Evolutionary conservation across 106 monocot species (phyloP).

Genomic region (Allium fistulosum): DNA sequence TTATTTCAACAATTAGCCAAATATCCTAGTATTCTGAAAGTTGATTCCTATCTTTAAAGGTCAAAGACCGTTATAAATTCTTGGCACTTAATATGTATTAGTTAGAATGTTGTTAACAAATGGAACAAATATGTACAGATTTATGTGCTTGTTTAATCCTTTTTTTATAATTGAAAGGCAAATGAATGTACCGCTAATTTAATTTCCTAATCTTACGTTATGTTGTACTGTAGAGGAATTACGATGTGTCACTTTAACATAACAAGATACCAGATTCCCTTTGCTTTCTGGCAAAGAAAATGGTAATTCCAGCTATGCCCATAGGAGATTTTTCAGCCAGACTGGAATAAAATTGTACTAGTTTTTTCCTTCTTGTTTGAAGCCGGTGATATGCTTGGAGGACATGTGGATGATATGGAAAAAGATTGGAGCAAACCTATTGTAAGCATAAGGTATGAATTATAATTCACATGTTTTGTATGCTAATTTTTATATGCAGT

Average conservation of each 20-base stretch:
- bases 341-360: constrained; percentile 4
- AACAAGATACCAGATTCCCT: constrained; percentile 84
- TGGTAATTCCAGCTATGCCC: constrained; percentile 77
- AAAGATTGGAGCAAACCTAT: constrained; percentile 95
- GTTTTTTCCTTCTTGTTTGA: background rate
- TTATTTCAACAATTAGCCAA: no score
- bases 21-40: no score
- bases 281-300: constrained; percentile 65
- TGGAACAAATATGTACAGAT: no score
- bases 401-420: constrained; percentile 97
- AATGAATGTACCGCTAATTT: no score
- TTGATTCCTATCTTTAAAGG: no score
- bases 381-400: constrained; percentile 99
- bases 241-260: constrained; percentile 68
- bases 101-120: no score
- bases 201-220: background rate
- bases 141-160: no score
- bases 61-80: no score
- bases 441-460: constrained; percentile 84
- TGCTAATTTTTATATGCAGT: constrained; percentile 22
- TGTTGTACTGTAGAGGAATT: constrained; percentile 40
- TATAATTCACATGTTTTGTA: background rate
- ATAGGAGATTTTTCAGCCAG: constrained; percentile 69
- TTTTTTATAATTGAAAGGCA: no score
- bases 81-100: no score